Percentiles rank a stretch among this genome's conserved stretches.
These are phyloP conservation scores for Auriscalpium vulgare DNA, from an alignment of 768 basidiomycete genomes.

Conservation along the genomic window DNA sequence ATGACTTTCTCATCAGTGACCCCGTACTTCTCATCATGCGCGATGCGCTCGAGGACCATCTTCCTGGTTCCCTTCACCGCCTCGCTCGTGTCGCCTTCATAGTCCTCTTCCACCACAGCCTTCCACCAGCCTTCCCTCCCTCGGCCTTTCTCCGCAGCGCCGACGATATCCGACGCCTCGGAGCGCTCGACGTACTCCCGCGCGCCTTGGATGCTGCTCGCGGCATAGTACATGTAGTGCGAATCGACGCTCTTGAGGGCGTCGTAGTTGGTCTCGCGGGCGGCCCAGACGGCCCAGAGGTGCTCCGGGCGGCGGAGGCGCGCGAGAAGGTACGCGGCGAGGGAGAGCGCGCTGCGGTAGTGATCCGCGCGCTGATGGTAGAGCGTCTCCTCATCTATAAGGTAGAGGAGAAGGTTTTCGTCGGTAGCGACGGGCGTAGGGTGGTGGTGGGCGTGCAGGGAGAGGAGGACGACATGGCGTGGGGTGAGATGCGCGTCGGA, in stretches of 20 bases:
- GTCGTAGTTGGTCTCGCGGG: neutral
- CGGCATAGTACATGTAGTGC: neutral
- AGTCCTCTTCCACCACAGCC: neutral
- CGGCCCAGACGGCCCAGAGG: neutral
- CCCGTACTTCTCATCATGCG: neutral
- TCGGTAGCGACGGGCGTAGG: neutral
- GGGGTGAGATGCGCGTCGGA: neutral
- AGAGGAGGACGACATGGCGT: neutral
- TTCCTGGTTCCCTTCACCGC: neutral
- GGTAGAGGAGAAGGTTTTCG: neutral
- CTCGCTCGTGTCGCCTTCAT: neutral
- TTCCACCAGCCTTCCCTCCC: neutral
- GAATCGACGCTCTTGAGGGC: neutral
- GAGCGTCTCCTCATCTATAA: neutral
- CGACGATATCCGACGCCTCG: neutral
- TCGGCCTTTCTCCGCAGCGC: neutral
- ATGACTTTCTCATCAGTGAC: neutral
- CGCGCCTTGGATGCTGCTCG: neutral
- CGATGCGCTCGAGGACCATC: neutral
- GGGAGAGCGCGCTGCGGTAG: neutral
- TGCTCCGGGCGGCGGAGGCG: neutral
- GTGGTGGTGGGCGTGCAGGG: neutral
- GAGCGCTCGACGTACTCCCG: neutral
- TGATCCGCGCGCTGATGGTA: neutral
- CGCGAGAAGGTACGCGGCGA: neutral